Evolutionary conservation across 208 protist genomes (phyloP).

Genomic region (Wallacemonas sp.): DNA sequence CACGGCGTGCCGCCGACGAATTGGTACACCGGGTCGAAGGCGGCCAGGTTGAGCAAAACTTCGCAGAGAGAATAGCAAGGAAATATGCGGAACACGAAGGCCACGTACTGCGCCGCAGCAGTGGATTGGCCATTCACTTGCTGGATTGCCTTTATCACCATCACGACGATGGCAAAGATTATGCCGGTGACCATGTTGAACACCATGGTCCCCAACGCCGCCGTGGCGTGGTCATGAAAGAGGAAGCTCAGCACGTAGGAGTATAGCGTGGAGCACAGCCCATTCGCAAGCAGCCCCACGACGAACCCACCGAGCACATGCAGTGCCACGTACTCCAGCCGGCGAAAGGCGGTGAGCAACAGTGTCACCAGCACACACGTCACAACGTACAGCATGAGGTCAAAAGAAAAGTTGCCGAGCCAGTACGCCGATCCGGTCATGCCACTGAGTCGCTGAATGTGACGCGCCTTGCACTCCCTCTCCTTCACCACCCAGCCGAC

Average conservation of each 20-base stretch:
- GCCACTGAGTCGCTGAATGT: slow-evolving; percentile 82
- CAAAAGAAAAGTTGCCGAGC: slow-evolving; percentile 67
- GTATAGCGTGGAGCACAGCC: slow-evolving; percentile 29
- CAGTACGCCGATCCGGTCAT: slow-evolving; percentile 68
- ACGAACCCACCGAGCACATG: slow-evolving; percentile 36
- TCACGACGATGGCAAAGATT: slow-evolving; percentile 50
- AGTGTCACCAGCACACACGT: slow-evolving; percentile 36
- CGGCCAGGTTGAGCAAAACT: slow-evolving; percentile 53
- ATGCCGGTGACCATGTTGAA: slow-evolving; percentile 69
- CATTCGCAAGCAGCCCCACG: slow-evolving; percentile 44
- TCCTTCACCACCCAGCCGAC: slow-evolving; percentile 81
- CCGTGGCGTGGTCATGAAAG: slow-evolving; percentile 56
- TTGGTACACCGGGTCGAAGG: slow-evolving; percentile 25
- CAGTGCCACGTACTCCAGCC: slow-evolving; percentile 45
- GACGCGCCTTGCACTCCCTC: slow-evolving; percentile 59
- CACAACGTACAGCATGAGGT: slow-evolving; percentile 45
- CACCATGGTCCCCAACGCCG: slow-evolving; percentile 48
- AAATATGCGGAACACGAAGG: slow-evolving; percentile 52
- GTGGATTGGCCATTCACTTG: slow-evolving; percentile 31
- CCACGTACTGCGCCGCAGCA: slow-evolving; percentile 24
- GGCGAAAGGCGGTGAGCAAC: slow-evolving; percentile 46
- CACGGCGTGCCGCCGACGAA: slow-evolving; percentile 22
- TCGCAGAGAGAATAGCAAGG: slow-evolving; percentile 64
- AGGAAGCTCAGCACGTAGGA: slow-evolving; percentile 62
- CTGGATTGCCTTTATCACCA: slow-evolving; percentile 39